A percentile compares a stretch with the other conserved stretches of the same genome.
Conservation (phyloP, 1,139 yeast genomes). For the Geotrichum fermentans region DNA sequence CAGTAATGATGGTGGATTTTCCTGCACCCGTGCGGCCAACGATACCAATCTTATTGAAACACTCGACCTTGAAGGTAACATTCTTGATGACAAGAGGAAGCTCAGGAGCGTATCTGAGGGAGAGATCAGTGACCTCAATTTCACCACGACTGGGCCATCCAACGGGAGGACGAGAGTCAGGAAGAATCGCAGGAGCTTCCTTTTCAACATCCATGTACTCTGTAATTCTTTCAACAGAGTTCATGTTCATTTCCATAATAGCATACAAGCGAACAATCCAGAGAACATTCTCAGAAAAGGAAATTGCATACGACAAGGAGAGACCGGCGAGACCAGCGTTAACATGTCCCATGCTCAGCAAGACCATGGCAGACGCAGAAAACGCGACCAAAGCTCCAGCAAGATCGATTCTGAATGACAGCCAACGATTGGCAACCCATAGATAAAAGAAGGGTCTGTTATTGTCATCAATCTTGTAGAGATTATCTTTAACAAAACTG, state of each 20-base stretch:
- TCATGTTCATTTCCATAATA: conserved; percentile 89
- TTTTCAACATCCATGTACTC: conserved; percentile 82
- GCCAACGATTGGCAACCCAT: conserved; percentile 97
- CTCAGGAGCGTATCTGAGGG: conserved; percentile 82
- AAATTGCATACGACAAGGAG: conserved; percentile 83
- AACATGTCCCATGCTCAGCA: conserved; percentile 56
- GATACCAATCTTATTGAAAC: conserved; percentile 84
- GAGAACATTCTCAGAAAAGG: conserved; percentile 81
- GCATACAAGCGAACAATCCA: conserved; percentile 93
- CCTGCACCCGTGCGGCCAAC: conserved; percentile 99
- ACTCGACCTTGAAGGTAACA: conserved; percentile 71
- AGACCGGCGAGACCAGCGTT: conserved; percentile 97
- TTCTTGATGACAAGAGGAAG: conserved; percentile 85
- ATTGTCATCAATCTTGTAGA: conserved; percentile 74
- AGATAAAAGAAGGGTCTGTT: conserved; percentile 89
- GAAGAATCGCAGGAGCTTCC: conserved; percentile 71
- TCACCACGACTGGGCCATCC: conserved; percentile 85
- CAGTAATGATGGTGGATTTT: conserved; percentile 92
- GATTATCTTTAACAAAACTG: conserved; percentile 75
- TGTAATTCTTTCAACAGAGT: conserved; percentile 83
- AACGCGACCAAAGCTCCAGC: conserved; percentile 83
- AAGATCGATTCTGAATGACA: conserved; percentile 74
- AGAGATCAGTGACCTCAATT: conserved; percentile 67
- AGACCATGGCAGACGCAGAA: conserved; percentile 73
- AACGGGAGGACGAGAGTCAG: conserved; percentile 62